Evolutionary conservation across 2,329 filamentous ascomycete species (phyloP), one percentile per base, ranked within the genome.

Genomic region (Exophiala phaeomuriformis): DNA sequence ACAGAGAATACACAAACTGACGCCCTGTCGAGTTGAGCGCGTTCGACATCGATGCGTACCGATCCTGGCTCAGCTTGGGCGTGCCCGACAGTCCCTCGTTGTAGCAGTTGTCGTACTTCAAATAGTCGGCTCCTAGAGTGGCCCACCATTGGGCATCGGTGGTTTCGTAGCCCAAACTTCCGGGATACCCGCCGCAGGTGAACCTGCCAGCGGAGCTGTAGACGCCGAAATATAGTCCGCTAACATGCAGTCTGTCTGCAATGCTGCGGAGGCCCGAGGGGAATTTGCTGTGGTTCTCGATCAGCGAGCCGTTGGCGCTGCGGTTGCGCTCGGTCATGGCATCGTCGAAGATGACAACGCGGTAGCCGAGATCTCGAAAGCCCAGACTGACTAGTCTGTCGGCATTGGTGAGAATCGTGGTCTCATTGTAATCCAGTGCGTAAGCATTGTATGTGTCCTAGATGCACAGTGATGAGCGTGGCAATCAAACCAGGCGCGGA

Each of bases 21-120:
- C 73, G 66, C 1, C 72, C 74, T 7, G 75, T 75, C 8, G 65
- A 64, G 52, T 75, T 76, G 33, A 77, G 66, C 0, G 76, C 72
- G n/a, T 73, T 64, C 10, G 71, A 71, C 71, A 77, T 77, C 31
- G 66, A 67, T 30, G 74, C 70, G 64, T 77, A 79, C 28, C 74
- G 71, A 46, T 72, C 68, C 56, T 70, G 75, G 3, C 72, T 72
- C 35, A 75, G 63, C 53, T 72, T 67, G 0, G 72, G 69, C 1
- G 69, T 75, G 8, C 77, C 75, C 12, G 71, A 73, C 51, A 77
- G 72, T 5, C 77, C 77, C 55, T 75, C 68, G 57, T 79, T 79
- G 63, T 72, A 79, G 67, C 78, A 81, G 62, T 80, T 80, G 65
- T 80, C 77, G 59, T 80, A 80, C 62, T 61, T 60, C 19, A 58